Base-by-base conservation (phyloP, 495 filamentous ascomycete genomes). In the Rostrohypoxylon terebratum region DNA sequence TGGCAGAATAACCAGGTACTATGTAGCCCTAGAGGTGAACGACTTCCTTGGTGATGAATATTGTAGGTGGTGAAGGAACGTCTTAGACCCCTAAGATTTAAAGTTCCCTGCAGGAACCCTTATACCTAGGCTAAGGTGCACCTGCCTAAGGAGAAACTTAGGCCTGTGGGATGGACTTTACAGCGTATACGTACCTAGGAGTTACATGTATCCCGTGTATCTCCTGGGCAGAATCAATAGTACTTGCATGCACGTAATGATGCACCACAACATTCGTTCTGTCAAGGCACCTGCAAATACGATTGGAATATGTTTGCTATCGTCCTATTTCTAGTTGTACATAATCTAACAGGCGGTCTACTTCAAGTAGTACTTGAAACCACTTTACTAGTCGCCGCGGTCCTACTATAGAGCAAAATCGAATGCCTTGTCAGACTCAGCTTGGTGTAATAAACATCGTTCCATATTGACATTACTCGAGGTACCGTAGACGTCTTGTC, bases 351-450 rank as follows among this genome's bases (percentile, higher is more conserved):
- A 55, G 34, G 55, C 58, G 63, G 63, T 57, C 55, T 66, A 21
- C 2, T 23, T 25, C 42, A n/a, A n/a, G 69, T 66, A 62, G 23
- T 23, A 66, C 68, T 57, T 50, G 63, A 67, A 63, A 72, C 58
- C 3, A 45, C 1, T 4, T 38, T 9, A n/a, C 20, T 47, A 6
- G 66, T 44, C 51, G 50, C 21, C 47, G 60, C 44, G 18, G 69
- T 64, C 38, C 48, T 54, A 72, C 63, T 45, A 6, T 16, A 54
- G 23, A 54, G 11, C 50, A 25, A 54, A 54, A 16, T 14, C 16
- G 14, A 31, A 31, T 14, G 25, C 25, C 50, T 54, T 55, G 51
- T 55, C 5, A 55, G 51, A 34, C 51, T 20, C 11, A 28, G 31
- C 10, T 28, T 25, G n/a, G 18, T 31, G n/a, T 7, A 36, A 25